phyloP scores from a whole-genome alignment of 371 early-diverging fungal genomes.

The Ecytonucleospora hepatopenaei region DNA sequence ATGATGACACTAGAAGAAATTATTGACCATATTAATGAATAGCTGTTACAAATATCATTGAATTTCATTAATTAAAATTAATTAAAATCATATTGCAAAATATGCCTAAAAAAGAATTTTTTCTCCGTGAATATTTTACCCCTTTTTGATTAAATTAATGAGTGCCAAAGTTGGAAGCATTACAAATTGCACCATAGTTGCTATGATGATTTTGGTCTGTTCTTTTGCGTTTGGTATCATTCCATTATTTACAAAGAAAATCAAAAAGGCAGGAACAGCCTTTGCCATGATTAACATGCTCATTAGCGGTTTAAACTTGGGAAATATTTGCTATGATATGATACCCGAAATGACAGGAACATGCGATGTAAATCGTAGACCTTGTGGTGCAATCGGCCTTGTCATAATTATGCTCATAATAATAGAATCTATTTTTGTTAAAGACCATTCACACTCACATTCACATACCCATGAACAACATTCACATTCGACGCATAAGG shows the following conservation, averaged over 20 bases:
- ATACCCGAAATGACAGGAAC: not conserved
- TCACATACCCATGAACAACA: too few species aligned
- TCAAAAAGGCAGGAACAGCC: not conserved
- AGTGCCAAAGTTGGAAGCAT: not conserved
- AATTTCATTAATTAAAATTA: too few species aligned
- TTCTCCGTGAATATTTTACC: too few species aligned
- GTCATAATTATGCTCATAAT: not conserved
- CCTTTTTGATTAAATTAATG: too few species aligned
- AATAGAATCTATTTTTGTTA: not conserved
- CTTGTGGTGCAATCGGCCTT: not conserved
- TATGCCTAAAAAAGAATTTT: too few species aligned
- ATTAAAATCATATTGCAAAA: too few species aligned
- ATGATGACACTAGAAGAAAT: too few species aligned
- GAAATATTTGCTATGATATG: not conserved
- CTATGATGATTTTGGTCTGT: not conserved
- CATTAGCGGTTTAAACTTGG: not conserved
- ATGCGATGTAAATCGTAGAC: not conserved
- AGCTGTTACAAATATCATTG: too few species aligned
- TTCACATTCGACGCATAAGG: too few species aligned
- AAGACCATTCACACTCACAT: not conserved
- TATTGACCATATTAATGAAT: too few species aligned
- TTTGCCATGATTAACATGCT: not conserved
- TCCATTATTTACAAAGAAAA: not conserved
- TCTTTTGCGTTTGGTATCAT: not conserved
- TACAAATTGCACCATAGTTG: not conserved